These are phyloP conservation scores for Aspergillus sp. DNA, from an alignment of 2,329 filamentous ascomycete genomes.

Conservation along the genomic window DNA sequence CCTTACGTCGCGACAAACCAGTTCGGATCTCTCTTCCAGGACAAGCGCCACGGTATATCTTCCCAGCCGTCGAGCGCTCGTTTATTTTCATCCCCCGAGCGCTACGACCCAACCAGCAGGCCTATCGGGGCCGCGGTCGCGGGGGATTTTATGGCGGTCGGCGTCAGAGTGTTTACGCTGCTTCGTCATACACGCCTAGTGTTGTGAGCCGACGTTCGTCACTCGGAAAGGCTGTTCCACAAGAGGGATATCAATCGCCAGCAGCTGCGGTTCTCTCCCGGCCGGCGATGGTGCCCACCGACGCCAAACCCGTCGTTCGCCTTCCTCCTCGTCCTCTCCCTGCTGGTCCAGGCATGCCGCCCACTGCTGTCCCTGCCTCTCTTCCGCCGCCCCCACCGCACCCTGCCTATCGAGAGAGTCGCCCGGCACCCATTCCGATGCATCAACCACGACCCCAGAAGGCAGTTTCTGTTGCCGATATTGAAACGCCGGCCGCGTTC, in stretches of 20 bases:
- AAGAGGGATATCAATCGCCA: conserved; percentile 76
- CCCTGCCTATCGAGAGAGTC: conserved; percentile 59
- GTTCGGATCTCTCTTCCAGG: conserved; percentile 88
- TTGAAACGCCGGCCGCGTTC: conserved; percentile 74
- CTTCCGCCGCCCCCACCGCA: conserved; percentile 55
- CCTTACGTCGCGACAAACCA: conserved; percentile 90
- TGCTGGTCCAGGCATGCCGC: conserved; percentile 12
- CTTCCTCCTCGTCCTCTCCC: conserved; percentile 55
- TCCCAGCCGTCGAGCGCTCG: conserved; percentile 82
- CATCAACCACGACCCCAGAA: conserved; percentile 95
- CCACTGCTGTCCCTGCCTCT: conserved; percentile 14
- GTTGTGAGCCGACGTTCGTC: conserved; percentile 87
- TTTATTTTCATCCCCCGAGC: conserved; percentile 98
- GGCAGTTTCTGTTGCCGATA: conserved; percentile 85
- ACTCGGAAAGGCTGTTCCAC: conserved; percentile 62
- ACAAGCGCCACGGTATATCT: conserved; percentile 79
- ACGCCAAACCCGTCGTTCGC: conserved; percentile 74
- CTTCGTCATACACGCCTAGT: conserved; percentile 81
- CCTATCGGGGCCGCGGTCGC: conserved; percentile 66
- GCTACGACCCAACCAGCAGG: conserved; percentile 87
- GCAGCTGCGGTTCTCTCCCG: conserved; percentile 74
- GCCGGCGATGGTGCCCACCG: conserved; percentile 56
- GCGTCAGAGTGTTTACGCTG: conserved; percentile 67
- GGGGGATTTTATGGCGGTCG: conserved; percentile 65
- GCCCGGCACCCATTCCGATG: conserved; percentile 66